These are phyloP conservation scores for Ogataea pini DNA, from an alignment of 805 yeast species.

Conservation along the genomic window DNA sequence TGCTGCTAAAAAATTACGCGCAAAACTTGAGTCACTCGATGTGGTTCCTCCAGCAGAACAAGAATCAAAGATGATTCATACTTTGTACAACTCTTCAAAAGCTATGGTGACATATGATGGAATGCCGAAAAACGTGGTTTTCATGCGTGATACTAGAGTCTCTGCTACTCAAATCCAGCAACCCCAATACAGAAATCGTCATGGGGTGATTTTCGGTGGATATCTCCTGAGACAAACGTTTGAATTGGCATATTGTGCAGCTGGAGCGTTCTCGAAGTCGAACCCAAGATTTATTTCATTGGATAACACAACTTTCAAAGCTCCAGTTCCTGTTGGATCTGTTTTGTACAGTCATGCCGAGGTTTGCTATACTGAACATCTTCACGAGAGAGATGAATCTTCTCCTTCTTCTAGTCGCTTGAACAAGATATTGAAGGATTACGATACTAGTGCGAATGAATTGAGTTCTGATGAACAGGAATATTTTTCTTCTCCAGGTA, in stretches of 20 bases:
- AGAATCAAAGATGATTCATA: conserved; percentile 75
- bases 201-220: conserved; percentile 95
- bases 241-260: conserved; percentile 90
- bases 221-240: conserved; percentile 88
- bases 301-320: conserved; percentile 87
- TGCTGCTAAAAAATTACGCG: conserved; percentile 78
- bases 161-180: conserved; percentile 87
- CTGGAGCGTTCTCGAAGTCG: conserved; percentile 83
- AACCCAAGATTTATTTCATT: conserved; percentile 87
- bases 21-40: conserved; percentile 59
- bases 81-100: conserved; percentile 63
- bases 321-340: conserved; percentile 95
- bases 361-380: conserved; percentile 83
- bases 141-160: conserved; percentile 72
- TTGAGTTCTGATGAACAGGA: conserved; percentile 53
- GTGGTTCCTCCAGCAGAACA: conserved; percentile 74
- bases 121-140: conserved; percentile 52
- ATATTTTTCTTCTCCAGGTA: conserved; percentile 74
- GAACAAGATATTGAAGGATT: conserved; percentile 40
- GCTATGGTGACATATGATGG: conserved; percentile 35
- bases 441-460: conserved; percentile 59
- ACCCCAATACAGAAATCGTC: conserved; percentile 94
- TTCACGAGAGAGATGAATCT: conserved; percentile 41
- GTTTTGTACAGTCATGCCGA: conserved; percentile 81
- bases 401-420: conserved; percentile 29